Base-by-base conservation (phyloP, 495 filamentous ascomycete species). In the Aspergillus carlsbadensis region DNA sequence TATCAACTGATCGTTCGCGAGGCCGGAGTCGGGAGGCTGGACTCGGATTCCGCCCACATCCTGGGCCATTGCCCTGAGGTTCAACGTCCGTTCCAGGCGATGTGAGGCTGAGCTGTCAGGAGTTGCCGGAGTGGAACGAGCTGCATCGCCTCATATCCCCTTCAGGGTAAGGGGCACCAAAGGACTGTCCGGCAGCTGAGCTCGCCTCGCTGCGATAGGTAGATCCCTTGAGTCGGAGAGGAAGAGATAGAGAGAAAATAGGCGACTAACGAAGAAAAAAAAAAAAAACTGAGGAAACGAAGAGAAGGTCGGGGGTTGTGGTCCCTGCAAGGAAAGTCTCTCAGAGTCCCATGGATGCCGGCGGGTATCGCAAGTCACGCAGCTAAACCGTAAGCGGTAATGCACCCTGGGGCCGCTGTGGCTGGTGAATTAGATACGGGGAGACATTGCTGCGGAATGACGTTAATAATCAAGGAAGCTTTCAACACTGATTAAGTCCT, bases 51-150 rank as follows among this genome's bases (percentile, higher is more conserved):
- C 60, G 54, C 60, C 58, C 60, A 56, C 69, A 72, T 69, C 65
- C 39, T 67, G 67, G 51, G 69, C 66, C 69, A 72, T 72, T 63
- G 57, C 69, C 65, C 62, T 57, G 50, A 44, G 59, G 59, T 61
- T 58, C 61, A 66, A 59, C 49, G 49, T 45, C 36, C 52, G 60
- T 54, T 52, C 54, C 54, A 54, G 50, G 56, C 45, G 50, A 62
- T 56, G 51, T 61, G 61, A 63, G 48, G 58, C 57, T 58, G 63
- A 53, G 52, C 55, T 64, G 47, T 64, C 47, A 58, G 59, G 60
- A 59, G 54, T 50, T 56, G 57, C 45, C 54, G 56, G 56, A 54
- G 57, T 63, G 53, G 59, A 62, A 59, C 48, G 35, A 22, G 49
- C 63, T 61, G 63, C 62, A 65, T 68, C 65, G 60, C 65, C 65